phyloP scores from a whole-genome alignment of 2,329 filamentous ascomycete genomes.

The Lizonia empirigonia region DNA sequence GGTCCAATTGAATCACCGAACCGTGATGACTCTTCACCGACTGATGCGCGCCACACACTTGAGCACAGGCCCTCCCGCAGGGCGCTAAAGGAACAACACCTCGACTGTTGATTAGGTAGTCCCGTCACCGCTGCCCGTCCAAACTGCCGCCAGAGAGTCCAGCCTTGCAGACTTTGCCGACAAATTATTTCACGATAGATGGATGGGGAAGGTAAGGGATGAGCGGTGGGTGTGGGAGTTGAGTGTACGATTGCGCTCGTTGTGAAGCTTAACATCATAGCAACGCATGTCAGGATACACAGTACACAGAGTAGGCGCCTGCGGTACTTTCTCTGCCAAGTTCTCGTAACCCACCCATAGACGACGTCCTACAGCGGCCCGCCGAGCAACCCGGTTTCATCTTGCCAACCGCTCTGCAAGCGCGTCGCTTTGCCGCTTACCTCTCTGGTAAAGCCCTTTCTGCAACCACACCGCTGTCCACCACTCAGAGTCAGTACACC shows the following conservation, averaged over 20 bases:
- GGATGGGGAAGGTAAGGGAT: conserved; percentile 9
- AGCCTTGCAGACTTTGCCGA: conserved; percentile 8
- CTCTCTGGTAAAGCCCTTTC: conserved; percentile 26
- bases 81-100: conserved; percentile 39
- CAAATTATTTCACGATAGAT: conserved; percentile 1
- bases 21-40: conserved; percentile 42
- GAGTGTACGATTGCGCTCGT: background rate
- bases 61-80: conserved; percentile 30
- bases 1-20: conserved; percentile 35
- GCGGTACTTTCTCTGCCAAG: conserved; percentile 11
- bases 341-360: conserved; percentile 9
- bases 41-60: conserved; percentile 19
- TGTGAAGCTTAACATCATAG: background rate
- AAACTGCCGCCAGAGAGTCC: conserved; percentile 37
- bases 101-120: conserved; percentile 41
- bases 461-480: conserved; percentile 30
- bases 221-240: conserved; percentile 3
- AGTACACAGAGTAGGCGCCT: conserved; percentile 16
- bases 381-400: conserved; percentile 41
- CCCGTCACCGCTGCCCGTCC: conserved; percentile 31
- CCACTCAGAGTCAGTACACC: conserved; percentile 34
- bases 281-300: conserved; percentile 5
- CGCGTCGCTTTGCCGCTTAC: conserved; percentile 39
- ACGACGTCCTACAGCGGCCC: conserved; percentile 16
- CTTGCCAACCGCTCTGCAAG: conserved; percentile 45